These are phyloP conservation scores for Nicotiana rustica DNA, from an alignment of 305 asterid species.

Conservation along the genomic window DNA sequence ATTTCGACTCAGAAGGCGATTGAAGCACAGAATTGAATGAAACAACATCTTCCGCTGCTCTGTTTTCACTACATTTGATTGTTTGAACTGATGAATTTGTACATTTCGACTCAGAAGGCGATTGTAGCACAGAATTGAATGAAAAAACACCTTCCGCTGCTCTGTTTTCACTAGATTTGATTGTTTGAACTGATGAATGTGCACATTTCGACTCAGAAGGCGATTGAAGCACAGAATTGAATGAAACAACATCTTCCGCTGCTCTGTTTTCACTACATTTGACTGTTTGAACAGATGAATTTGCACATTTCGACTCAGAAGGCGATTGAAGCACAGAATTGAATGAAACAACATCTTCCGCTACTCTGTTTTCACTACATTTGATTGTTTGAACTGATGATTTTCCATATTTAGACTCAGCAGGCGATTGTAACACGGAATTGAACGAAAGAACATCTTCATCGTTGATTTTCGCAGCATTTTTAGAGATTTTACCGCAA, in stretches of 20 bases:
- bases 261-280: too few species aligned
- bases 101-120: too few species aligned
- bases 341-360: too few species aligned
- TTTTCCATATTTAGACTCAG: background rate
- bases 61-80: too few species aligned
- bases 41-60: slow-evolving; percentile 41
- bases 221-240: background rate
- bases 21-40: slow-evolving; percentile 42
- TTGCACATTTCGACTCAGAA: too few species aligned
- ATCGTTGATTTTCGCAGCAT: slow-evolving; percentile 27
- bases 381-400: background rate
- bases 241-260: too few species aligned
- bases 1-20: slow-evolving; percentile 37
- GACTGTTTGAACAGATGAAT: too few species aligned
- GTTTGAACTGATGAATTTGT: too few species aligned
- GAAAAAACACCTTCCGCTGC: slow-evolving; percentile 21
- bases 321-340: too few species aligned
- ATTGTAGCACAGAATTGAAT: slow-evolving; percentile 32
- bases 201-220: slow-evolving; percentile 39
- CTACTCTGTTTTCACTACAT: too few species aligned
- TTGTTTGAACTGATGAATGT: slow-evolving; percentile 44
- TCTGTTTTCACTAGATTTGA: slow-evolving; percentile 34
- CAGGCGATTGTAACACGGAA: slow-evolving; percentile 34
- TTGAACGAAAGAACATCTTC: slow-evolving; percentile 47
- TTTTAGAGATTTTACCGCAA: slow-evolving; percentile 25